Evolutionary conservation across 129 eudicot genomes (phyloP), one percentile per base, ranked within the genome.

Genomic region (Pseudognaphalium luteoalbum): DNA sequence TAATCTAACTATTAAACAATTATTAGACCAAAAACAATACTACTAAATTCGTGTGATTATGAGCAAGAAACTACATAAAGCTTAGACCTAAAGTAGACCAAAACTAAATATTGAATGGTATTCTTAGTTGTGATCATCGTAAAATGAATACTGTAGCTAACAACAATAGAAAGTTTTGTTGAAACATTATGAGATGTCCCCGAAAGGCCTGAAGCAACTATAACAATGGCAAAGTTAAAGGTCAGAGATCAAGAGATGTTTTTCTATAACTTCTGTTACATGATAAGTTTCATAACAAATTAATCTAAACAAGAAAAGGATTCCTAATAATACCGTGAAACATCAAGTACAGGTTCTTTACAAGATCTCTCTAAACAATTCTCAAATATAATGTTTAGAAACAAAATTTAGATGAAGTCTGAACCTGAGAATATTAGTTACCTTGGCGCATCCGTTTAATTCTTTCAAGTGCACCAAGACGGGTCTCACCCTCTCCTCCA

Each of bases 401-500:
- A 50, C 42, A 62, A 79, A 79, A 78, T 7, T 69, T 66, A 22
- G 19, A 57, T 30, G 29, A 66, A 67, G 0, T 15, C 28, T n/a
- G 16, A 34, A 22, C 66, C 20, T 8, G 29, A 14, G 32, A 68
- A 59, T 15, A 65, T 21, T 75, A 85, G 56, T 80, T 85, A 52
- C 83, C 88, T 47, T 77, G 91, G 19, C 86, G 85, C 89, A 76
- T 87, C 56, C 92, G 73, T 67, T 91, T 94, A 35, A 94, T 78
- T 70, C 98, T 82, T 79, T 91, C 98, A 6, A 91, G 85, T 6
- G 97, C 98, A 19, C 97, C 98, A 28, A 89, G 78, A 61, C 67
- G 88, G 50, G 83, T 70, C 65, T 80, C 98, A 29, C 68, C 78
- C 0, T 84, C 96, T 75, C 71, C 83, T 30, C 70, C 81, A 47